Percentiles rank a stretch among this genome's conserved stretches.
phyloP scores from a whole-genome alignment of 352 stramenopile genomes.

The Pythium apleroticum region DNA sequence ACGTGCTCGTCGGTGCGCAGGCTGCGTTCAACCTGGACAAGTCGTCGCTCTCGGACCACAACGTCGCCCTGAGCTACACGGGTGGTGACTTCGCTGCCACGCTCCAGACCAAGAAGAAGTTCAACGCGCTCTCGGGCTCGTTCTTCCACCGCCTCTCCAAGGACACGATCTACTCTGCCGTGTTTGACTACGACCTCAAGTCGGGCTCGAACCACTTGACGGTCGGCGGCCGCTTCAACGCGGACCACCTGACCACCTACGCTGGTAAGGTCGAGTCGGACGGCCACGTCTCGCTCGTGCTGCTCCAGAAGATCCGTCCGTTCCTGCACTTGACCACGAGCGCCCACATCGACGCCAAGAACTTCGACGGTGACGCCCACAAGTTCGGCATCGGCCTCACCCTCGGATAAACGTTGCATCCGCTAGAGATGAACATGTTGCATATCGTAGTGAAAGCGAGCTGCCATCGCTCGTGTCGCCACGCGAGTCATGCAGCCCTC shows the following conservation, averaged over 20 bases:
- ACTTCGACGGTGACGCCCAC: constrained; percentile 89
- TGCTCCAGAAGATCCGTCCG: constrained; percentile 85
- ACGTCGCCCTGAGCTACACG: constrained; percentile 77
- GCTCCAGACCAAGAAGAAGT: constrained; percentile 87
- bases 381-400: constrained; percentile 90
- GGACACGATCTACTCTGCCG: constrained; percentile 83
- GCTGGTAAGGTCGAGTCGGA: constrained; percentile 87
- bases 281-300: constrained; percentile 81
- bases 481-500: not conserved
- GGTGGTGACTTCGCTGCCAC: constrained; percentile 75
- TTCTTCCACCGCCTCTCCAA: constrained; percentile 84
- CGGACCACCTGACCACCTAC: constrained; percentile 81
- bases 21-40: constrained; percentile 81
- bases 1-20: constrained; percentile 72
- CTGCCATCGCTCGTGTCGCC: not conserved
- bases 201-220: constrained; percentile 79
- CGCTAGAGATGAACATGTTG: constrained; percentile 18
- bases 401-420: constrained; percentile 61
- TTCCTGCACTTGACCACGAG: constrained; percentile 84
- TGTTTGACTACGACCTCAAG: constrained; percentile 90
- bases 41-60: constrained; percentile 82
- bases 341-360: constrained; percentile 89
- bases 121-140: constrained; percentile 75
- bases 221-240: constrained; percentile 80
- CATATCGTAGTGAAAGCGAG: constrained; percentile 8